These are phyloP conservation scores for Bruguiera gymnorhiza DNA, from an alignment of 345 rosid species.

Conservation along the genomic window DNA sequence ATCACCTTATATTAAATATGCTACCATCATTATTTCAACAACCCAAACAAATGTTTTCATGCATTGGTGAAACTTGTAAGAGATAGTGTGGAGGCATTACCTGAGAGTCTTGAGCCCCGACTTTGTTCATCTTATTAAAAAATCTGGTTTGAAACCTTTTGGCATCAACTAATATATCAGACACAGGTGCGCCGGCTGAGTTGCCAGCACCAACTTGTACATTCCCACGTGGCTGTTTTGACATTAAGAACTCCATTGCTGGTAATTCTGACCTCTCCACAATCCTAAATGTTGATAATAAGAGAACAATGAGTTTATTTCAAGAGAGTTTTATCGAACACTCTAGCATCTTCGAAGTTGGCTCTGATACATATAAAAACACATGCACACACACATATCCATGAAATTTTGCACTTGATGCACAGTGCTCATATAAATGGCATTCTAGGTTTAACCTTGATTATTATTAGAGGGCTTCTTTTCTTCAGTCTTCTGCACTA, in stretches of 20 bases:
- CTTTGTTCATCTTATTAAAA: slow-evolving; percentile 34
- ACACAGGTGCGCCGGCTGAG: slow-evolving; percentile 55
- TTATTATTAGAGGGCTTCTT: no score
- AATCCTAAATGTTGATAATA: slow-evolving; percentile 28
- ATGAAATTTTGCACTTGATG: no score
- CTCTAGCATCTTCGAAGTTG: no score
- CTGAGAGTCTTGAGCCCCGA: slow-evolving; percentile 25
- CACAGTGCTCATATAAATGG: no score
- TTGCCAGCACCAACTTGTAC: slow-evolving; percentile 69
- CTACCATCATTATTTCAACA: no score
- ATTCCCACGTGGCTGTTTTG: slow-evolving; percentile 85
- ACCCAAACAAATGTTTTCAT: no score
- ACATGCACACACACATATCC: no score
- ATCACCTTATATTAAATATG: no score
- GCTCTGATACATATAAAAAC: no score
- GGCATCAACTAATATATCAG: slow-evolving; percentile 73
- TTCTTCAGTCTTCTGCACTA: no score
- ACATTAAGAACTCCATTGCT: slow-evolving; percentile 83
- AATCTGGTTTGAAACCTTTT: slow-evolving; percentile 66
- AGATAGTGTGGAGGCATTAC: slow-evolving; percentile 16
- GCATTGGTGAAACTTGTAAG: no score
- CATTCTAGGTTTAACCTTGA: no score
- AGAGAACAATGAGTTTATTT: not conserved
- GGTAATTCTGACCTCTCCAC: slow-evolving; percentile 87
- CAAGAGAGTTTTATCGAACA: not conserved